Conservation (phyloP, 371 early-diverging fungal genomes). For the Rhizopus delemar region DNA sequence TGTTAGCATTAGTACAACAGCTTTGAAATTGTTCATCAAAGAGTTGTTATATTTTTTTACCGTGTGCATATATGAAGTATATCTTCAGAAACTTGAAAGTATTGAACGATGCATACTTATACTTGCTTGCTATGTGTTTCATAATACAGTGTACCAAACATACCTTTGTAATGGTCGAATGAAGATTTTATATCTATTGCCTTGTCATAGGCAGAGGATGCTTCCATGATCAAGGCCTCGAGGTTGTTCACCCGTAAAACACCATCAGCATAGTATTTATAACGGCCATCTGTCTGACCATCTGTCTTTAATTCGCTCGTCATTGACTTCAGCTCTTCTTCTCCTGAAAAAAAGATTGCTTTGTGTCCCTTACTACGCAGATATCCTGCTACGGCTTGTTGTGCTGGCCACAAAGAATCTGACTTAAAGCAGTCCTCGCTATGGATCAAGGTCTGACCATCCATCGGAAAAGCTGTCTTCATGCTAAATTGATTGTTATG, state of each 20-base stretch:
- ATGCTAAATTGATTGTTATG: constrained; percentile 1
- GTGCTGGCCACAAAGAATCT: background rate
- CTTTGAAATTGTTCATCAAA: background rate
- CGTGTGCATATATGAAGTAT: constrained; percentile 3
- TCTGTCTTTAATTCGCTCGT: background rate
- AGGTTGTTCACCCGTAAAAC: no score
- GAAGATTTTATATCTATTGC: no score
- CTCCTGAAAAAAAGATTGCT: background rate
- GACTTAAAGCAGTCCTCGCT: no score
- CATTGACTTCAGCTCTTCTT: background rate
- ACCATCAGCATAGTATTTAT: constrained; percentile 5
- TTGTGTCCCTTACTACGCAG: background rate
- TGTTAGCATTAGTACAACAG: background rate
- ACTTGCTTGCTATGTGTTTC: constrained; percentile 13
- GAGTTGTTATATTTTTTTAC: no score
- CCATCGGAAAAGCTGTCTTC: background rate
- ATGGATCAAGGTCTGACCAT: background rate
- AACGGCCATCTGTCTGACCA: background rate
- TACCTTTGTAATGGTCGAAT: constrained; percentile 6
- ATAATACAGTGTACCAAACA: constrained; percentile 17
- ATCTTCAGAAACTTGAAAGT: constrained; percentile 9
- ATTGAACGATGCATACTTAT: constrained; percentile 10
- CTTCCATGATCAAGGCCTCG: constrained; percentile 13
- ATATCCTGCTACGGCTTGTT: no score
- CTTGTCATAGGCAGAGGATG: no score